Percentiles rank a stretch among this genome's conserved stretches.
phyloP scores from a whole-genome alignment of 78 protist species.

The Guillardia theta region DNA sequence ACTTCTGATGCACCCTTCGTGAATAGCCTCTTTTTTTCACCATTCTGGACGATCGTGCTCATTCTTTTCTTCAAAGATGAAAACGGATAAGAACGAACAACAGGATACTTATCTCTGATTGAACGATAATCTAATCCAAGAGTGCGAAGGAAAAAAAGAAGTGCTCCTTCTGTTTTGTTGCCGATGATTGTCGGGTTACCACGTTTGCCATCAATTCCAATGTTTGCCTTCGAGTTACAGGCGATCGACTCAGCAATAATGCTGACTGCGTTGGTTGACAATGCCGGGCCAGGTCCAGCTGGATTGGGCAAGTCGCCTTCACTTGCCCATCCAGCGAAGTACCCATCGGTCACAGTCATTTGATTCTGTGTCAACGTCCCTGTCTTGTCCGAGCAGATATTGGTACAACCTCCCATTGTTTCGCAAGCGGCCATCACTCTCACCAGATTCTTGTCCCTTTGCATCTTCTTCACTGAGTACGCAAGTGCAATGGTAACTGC shows the following conservation, averaged over 20 bases:
- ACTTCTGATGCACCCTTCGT: no score
- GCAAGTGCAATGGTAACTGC: slow-evolving; percentile 82
- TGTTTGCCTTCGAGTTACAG: not conserved
- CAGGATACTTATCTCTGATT: not conserved
- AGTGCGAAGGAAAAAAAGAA: not conserved
- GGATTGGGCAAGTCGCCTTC: not conserved
- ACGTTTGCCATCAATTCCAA: not conserved
- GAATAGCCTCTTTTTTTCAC: no score
- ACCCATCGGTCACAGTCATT: slow-evolving; percentile 65
- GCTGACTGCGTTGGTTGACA: no score
- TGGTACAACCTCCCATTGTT: slow-evolving; percentile 73
- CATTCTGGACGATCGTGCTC: not conserved
- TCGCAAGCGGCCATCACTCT: slow-evolving; percentile 72
- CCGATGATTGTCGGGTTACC: not conserved
- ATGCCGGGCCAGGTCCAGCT: no score
- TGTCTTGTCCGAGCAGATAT: slow-evolving; percentile 68
- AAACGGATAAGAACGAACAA: not conserved
- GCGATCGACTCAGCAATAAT: not conserved
- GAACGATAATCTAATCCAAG: not conserved
- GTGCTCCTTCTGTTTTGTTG: slow-evolving; percentile 31
- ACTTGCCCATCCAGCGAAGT: not conserved
- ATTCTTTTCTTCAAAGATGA: slow-evolving; percentile 1
- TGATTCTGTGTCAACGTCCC: slow-evolving; percentile 75
- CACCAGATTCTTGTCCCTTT: slow-evolving; percentile 72
- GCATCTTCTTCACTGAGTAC: slow-evolving; percentile 72